These are phyloP conservation scores for Xylariaceae sp. DNA, from an alignment of 2,329 filamentous ascomycete species.

Conservation along the genomic window DNA sequence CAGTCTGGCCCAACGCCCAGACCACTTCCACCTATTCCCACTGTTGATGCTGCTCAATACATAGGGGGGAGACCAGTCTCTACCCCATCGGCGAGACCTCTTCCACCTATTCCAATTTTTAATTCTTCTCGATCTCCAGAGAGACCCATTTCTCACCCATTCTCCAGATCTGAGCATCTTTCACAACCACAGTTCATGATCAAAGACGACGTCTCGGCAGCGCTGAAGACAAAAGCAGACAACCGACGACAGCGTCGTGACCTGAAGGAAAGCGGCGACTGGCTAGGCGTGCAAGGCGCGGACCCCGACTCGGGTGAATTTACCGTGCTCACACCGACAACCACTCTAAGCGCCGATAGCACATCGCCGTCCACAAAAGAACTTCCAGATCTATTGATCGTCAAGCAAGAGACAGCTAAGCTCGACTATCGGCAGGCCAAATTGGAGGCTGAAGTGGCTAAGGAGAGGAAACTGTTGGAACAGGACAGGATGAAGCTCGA, in stretches of 20 bases:
- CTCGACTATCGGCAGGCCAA: constrained; percentile 35
- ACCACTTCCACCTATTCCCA: too few relatives aligned
- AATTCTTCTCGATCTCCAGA: not conserved
- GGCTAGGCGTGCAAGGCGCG: constrained; percentile 52
- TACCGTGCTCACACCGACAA: constrained; percentile 45
- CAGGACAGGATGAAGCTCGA: constrained; percentile 40
- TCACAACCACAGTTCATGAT: constrained; percentile 13
- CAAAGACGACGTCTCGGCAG: constrained; percentile 18
- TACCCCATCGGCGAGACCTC: not conserved
- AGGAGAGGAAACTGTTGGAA: constrained; percentile 36
- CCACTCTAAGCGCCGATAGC: constrained; percentile 41
- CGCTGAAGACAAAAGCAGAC: constrained; percentile 29
- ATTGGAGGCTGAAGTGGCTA: constrained; percentile 37
- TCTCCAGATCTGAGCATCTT: not conserved
- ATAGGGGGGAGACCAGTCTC: too few relatives aligned
- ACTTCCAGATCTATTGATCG: constrained; percentile 32
- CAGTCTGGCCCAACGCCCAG: too few relatives aligned
- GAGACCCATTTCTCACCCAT: not conserved
- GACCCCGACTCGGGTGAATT: constrained; percentile 53
- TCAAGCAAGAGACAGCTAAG: constrained; percentile 33
- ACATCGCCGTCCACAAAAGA: constrained; percentile 29
- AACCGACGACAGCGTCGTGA: constrained; percentile 39
- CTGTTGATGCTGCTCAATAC: too few relatives aligned
- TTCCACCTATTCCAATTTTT: constrained; percentile 1
- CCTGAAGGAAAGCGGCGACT: constrained; percentile 53